Base-by-base conservation (phyloP, 139 green algal species). In the Chlorella sp. region DNA sequence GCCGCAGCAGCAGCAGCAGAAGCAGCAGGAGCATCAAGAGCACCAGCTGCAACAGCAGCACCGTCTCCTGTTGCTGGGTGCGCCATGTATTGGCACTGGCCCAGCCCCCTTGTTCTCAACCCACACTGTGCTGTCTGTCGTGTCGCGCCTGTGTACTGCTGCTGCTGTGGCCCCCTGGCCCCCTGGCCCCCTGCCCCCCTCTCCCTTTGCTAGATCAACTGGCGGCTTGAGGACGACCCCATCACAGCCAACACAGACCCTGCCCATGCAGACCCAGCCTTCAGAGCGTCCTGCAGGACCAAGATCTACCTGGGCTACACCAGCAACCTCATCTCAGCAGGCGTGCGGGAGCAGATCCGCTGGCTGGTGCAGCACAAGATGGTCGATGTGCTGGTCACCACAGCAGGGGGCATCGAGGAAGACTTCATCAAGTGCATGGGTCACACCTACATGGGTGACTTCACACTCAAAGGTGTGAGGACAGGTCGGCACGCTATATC, bases 391-490 rank as follows among this genome's bases (percentile, higher is more conserved):
- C 26, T 99, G 10, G 95, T 98, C 20, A 98, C 93, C 2, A 98
- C 93, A 33, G 95, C 95, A 2, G 95, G 95, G 3, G 95, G 95
- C 17, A 78, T 99, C 17, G 95, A 99, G 76, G 95, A 99, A 78
- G 95, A 99, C 77, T 76, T 98, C 68, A 98, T 99, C 72, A 99
- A 99, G 87, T 98, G 93, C 82, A 79, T 99, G 71, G 93, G 75
- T 1, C 80, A 87, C 59, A 98, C 94, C 0, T 98, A 94, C 71
- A 36, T 97, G 62, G 95, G 95, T 0, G 94, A 98, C 78, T 99
- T 97, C 72, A 64, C 82, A 27, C 82, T 95, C 60, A 86, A 88
- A 71, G 93, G 77, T 82, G 50, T 31, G 74, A n/a, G n/a, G n/a
- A n/a, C n/a, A n/a, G n/a, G n/a, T n/a, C n/a, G n/a, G n/a, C n/a